Evolutionary conservation across 805 yeast genomes (phyloP).

Genomic region (Myxozyma geophila): DNA sequence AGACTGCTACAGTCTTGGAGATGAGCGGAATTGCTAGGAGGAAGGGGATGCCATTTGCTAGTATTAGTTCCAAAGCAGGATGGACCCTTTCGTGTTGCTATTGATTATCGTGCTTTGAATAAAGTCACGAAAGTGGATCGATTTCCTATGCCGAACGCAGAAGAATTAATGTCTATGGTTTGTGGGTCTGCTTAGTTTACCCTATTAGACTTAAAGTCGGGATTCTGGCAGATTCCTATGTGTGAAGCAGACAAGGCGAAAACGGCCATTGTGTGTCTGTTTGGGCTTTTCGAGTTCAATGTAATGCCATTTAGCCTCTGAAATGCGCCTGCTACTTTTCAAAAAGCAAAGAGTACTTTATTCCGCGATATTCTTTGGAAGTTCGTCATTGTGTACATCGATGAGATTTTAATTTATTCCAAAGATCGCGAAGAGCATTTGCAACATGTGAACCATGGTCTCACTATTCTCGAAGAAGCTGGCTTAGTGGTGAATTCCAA

Average conservation of each 20-base stretch:
- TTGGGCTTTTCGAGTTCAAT: slow-evolving; percentile 39
- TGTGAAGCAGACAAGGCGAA: slow-evolving; percentile 19
- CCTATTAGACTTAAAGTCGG: slow-evolving; percentile 4
- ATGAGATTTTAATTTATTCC: slow-evolving; percentile 21
- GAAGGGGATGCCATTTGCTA: background rate
- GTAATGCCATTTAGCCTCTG: slow-evolving; percentile 43
- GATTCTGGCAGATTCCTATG: slow-evolving; percentile 41
- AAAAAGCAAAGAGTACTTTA: slow-evolving; percentile 18
- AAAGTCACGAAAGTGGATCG: slow-evolving; percentile 10
- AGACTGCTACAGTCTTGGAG: background rate
- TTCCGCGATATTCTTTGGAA: slow-evolving; percentile 19
- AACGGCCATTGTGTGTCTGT: slow-evolving; percentile 39
- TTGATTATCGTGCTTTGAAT: slow-evolving; percentile 16
- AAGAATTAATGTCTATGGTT: slow-evolving; percentile 9
- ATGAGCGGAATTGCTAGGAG: background rate
- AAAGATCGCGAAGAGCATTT: slow-evolving; percentile 7
- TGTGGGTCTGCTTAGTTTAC: background rate
- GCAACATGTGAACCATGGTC: slow-evolving; percentile 1
- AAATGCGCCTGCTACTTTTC: slow-evolving; percentile 42
- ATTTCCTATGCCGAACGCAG: slow-evolving; percentile 14
- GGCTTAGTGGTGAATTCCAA: slow-evolving; percentile 15
- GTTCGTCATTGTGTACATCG: slow-evolving; percentile 25
- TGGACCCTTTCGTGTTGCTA: slow-evolving; percentile 31
- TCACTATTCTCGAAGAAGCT: background rate
- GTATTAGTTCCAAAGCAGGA: no score